A percentile compares a stretch with the other conserved stretches of the same genome.
Conservation (phyloP, 1,284 basidiomycete genomes). For the Ustilago curta region DNA sequence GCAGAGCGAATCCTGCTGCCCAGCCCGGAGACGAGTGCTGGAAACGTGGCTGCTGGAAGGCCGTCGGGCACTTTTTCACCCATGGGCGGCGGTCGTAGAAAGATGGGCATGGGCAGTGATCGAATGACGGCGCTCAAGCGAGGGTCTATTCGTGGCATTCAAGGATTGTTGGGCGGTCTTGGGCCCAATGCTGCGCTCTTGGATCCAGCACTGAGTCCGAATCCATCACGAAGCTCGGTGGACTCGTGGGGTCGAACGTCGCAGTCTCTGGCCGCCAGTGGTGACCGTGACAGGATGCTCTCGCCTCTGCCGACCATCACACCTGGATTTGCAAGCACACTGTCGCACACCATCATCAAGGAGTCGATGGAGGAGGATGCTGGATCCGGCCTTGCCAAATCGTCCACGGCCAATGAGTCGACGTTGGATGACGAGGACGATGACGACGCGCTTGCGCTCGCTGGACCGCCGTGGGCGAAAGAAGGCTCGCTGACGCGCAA, state of each 20-base stretch:
- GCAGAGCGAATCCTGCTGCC: constrained; percentile 90
- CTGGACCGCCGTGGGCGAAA: constrained; percentile 98
- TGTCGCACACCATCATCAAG: constrained; percentile 94
- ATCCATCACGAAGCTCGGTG: constrained; percentile 38
- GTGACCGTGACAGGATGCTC: constrained; percentile 21
- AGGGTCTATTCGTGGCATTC: constrained; percentile 86
- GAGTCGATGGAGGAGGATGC: constrained; percentile 90
- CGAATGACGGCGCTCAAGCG: constrained; percentile 82
- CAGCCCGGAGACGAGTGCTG: constrained; percentile 33
- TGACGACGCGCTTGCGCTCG: constrained; percentile 91
- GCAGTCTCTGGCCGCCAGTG: constrained; percentile 8
- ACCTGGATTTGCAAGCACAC: constrained; percentile 92
- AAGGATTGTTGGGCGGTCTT: constrained; percentile 76
- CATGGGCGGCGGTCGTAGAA: constrained; percentile 17
- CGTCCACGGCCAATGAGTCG: constrained; percentile 70
- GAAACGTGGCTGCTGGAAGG: constrained; percentile 13
- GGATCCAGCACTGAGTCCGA: constrained; percentile 28
- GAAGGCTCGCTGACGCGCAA: constrained; percentile 94
- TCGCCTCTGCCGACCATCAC: constrained; percentile 69
- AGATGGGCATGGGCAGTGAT: constrained; percentile 62
- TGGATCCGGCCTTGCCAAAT: constrained; percentile 43
- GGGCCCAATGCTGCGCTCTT: constrained; percentile 1
- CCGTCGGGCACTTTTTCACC: constrained; percentile 26
- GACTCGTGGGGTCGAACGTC: constrained; percentile 47
- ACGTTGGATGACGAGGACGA: constrained; percentile 40